Evolutionary conservation across 2,329 filamentous ascomycete species (phyloP).

Genomic region (Penicillium sp.): DNA sequence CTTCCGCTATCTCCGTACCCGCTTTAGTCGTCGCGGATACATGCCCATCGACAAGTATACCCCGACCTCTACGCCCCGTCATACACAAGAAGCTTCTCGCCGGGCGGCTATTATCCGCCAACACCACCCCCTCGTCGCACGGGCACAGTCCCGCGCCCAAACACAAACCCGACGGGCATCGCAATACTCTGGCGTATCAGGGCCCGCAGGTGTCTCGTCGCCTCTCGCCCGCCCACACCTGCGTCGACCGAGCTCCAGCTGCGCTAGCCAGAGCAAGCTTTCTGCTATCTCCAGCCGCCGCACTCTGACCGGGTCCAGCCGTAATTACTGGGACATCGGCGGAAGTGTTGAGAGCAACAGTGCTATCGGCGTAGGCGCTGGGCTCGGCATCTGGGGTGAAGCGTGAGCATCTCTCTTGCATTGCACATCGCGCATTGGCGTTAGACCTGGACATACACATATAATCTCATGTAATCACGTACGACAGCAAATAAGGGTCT

Average conservation of each 20-base stretch:
- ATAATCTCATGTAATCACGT: no score
- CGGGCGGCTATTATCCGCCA: slow-evolving; percentile 81
- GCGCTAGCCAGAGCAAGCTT: slow-evolving; percentile 80
- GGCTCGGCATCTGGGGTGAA: slow-evolving; percentile 77
- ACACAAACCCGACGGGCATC: slow-evolving; percentile 55
- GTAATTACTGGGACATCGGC: slow-evolving; percentile 92
- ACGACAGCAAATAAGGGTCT: no score
- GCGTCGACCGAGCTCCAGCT: slow-evolving; percentile 60
- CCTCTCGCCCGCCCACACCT: slow-evolving; percentile 45
- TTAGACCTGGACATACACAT: no score
- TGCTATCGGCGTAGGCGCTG: slow-evolving; percentile 65
- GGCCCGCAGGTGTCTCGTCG: slow-evolving; percentile 29
- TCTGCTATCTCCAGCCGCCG: slow-evolving; percentile 66
- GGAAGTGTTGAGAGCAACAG: slow-evolving; percentile 74
- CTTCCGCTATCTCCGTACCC: slow-evolving; percentile 78
- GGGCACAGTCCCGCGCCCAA: slow-evolving; percentile 45
- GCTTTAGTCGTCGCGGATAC: slow-evolving; percentile 59
- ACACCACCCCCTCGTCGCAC: slow-evolving; percentile 79
- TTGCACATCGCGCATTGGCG: no score
- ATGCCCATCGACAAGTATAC: slow-evolving; percentile 34
- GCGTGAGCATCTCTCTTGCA: slow-evolving; percentile 44
- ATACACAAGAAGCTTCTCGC: slow-evolving; percentile 63
- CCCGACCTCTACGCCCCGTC: slow-evolving; percentile 34
- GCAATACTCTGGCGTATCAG: slow-evolving; percentile 35
- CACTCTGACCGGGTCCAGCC: slow-evolving; percentile 59